Base-by-base conservation (phyloP, 2,329 filamentous ascomycete genomes). In the Zymoseptoria pseudotritici region DNA sequence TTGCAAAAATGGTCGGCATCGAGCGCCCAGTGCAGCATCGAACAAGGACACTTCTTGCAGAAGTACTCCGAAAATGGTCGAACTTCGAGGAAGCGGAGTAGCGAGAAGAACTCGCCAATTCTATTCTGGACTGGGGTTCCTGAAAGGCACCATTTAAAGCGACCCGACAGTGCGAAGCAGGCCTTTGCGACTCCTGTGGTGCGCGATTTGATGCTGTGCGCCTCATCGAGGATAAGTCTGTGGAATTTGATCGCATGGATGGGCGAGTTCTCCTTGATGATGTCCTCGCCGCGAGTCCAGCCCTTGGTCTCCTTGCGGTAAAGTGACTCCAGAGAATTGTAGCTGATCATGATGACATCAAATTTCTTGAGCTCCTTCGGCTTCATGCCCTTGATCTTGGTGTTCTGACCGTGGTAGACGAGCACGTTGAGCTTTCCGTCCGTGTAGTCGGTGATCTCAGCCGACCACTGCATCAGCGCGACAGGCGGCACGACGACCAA, bases 301-400 rank as follows among this genome's bases (percentile, higher is more conserved):
- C 94, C 94, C 72, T 94, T 96, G 69, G 88, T 87, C 74, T 99
- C 90, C 74, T 95, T 96, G 59, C 94, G 88, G 72, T 91, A 90
- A 70, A 96, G 86, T 0, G 92, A 96, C 74, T 97, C 94, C 36
- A 99, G 78, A 66, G 89, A 83, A 67, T 90, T 91, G 82, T 95
- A 99, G 13, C 93, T 97, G 77, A 97, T 96, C 83, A 97, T 91
- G 71, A 97, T 93, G 55, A 99, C 91, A 74, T 99, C 86, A 75
- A 87, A 95, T 66, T 87, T 85, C 74, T 87, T 88, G 56, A 97
- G 78, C 42, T 95, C 87, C 61, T 86, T 87, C 24, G 85, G 77
- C 0, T 83, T 86, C 69, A 96, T 84, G 26, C 82, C 83, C 77
- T 96, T 97, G 55, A 88, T 82, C 75, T 94, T 91, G 19, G 85